Percentiles rank a stretch among this genome's conserved stretches.
These are phyloP conservation scores for Phytophthora capsici DNA, from an alignment of 352 stramenopile genomes.

Conservation along the genomic window DNA sequence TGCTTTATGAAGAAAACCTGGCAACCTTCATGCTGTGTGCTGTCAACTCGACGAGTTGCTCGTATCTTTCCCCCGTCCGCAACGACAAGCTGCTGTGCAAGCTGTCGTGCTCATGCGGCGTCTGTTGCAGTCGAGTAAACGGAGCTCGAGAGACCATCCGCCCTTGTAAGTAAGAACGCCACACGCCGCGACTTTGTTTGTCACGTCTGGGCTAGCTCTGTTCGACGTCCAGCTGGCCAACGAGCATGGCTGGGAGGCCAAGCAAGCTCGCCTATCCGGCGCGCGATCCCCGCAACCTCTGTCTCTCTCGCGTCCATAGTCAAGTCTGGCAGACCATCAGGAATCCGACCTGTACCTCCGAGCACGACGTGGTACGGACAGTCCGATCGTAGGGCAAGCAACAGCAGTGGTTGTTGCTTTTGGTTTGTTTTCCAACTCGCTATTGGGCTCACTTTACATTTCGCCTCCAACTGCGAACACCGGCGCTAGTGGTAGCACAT, in stretches of 20 bases:
- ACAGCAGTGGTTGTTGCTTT: constrained; percentile 18
- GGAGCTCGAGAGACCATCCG: constrained; percentile 14
- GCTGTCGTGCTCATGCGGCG: constrained; percentile 18
- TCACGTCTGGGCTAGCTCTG: constrained; percentile 30
- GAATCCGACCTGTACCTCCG: constrained; percentile 35
- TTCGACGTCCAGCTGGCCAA: constrained; percentile 27
- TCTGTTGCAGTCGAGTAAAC: constrained; percentile 26
- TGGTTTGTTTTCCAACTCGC: constrained; percentile 19
- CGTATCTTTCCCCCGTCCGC: constrained; percentile 7
- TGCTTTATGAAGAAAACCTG: too few relatives aligned
- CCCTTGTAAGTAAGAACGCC: constrained; percentile 22
- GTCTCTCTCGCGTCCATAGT: constrained; percentile 43
- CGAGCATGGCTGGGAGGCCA: constrained; percentile 32
- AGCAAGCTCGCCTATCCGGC: constrained; percentile 35
- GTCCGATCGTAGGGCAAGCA: constrained; percentile 37
- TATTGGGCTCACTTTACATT: constrained; percentile 43
- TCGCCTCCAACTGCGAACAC: constrained; percentile 35
- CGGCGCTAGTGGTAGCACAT: constrained; percentile 26
- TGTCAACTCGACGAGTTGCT: not conserved
- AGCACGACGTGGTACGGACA: constrained; percentile 35
- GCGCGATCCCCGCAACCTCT: constrained; percentile 29
- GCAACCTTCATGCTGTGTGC: not conserved
- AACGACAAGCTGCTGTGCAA: constrained; percentile 3
- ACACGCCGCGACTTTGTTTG: constrained; percentile 22
- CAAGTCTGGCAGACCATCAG: constrained; percentile 22